These are phyloP conservation scores for Capronia americana DNA, from an alignment of 2,329 filamentous ascomycete genomes.

Conservation along the genomic window DNA sequence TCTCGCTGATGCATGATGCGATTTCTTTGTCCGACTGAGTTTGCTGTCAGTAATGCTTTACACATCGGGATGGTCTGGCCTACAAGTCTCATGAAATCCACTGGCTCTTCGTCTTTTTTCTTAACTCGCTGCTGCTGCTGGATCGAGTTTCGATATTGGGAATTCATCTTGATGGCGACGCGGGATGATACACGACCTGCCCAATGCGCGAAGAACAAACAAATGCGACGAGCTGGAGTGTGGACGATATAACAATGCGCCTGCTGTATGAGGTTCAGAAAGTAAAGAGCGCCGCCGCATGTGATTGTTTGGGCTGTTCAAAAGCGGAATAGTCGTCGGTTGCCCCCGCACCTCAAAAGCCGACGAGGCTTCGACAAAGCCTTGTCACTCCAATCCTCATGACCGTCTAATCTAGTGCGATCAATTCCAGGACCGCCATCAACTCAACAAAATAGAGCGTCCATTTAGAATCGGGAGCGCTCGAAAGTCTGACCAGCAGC, in stretches of 20 bases:
- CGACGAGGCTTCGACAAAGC: conserved; percentile 17
- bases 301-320: conserved; percentile 11
- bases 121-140: conserved; percentile 56
- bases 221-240: background rate
- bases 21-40: conserved; percentile 75
- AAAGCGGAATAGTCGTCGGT: conserved; percentile 17
- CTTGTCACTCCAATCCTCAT: conserved; percentile 4
- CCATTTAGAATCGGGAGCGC: background rate
- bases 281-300: background rate
- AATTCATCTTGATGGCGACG: conserved; percentile 57
- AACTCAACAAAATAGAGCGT: background rate
- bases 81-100: conserved; percentile 64
- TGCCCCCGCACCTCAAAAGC: conserved; percentile 9
- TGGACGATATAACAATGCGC: background rate
- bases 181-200: background rate
- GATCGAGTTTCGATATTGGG: conserved; percentile 54
- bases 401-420: background rate
- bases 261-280: background rate
- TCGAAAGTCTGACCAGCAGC: background rate
- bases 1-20: conserved; percentile 95
- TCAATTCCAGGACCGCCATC: background rate
- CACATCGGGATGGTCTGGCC: conserved; percentile 39
- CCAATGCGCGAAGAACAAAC: background rate
- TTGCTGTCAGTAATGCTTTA: conserved; percentile 46
- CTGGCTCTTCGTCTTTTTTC: conserved; percentile 64